Evolutionary conservation across 2,329 filamentous ascomycete species (phyloP).

Genomic region (Aspergillus sp.): DNA sequence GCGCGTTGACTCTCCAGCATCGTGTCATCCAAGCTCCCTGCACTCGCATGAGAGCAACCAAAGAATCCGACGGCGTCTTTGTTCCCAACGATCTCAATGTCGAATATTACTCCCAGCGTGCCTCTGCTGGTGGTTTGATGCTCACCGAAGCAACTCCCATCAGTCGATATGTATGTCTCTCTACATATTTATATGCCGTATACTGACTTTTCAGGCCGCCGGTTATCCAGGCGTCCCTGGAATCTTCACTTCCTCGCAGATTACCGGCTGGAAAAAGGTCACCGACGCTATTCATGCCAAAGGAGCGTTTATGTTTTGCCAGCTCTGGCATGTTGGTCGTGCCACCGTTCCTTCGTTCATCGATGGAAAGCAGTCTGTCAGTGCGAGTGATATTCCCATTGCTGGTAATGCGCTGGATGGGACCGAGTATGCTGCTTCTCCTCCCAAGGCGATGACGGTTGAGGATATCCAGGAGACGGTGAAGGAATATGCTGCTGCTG

Average conservation of each 20-base stretch:
- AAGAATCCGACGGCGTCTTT: constrained; percentile 24
- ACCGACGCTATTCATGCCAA: constrained; percentile 29
- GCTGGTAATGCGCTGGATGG: constrained; percentile 36
- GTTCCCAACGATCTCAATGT: constrained; percentile 24
- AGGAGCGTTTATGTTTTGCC: constrained; percentile 26
- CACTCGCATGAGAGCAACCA: constrained; percentile 23
- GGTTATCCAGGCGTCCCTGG: constrained; percentile 26
- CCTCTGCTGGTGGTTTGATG: constrained; percentile 26
- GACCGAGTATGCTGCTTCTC: constrained; percentile 20
- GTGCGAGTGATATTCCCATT: constrained; percentile 29
- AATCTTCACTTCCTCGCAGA: constrained; percentile 24
- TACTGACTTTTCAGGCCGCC: constrained; percentile 13
- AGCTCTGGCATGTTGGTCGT: constrained; percentile 34
- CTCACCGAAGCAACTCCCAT: constrained; percentile 31
- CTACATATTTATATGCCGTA: too few species aligned
- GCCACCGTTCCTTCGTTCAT: constrained; percentile 34
- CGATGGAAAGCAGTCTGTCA: constrained; percentile 21
- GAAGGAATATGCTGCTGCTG: constrained; percentile 36
- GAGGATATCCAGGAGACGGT: constrained; percentile 36
- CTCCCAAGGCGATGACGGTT: constrained; percentile 29
- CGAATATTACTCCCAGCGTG: constrained; percentile 29
- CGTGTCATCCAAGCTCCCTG: constrained; percentile 22
- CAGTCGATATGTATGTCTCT: constrained; percentile 3
- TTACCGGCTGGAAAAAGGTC: constrained; percentile 27
- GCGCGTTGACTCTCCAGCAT: constrained; percentile 18